Percentiles rank a stretch among this genome's conserved stretches.
phyloP scores from a whole-genome alignment of 2,329 filamentous ascomycete species.

The Penicillium sp. region DNA sequence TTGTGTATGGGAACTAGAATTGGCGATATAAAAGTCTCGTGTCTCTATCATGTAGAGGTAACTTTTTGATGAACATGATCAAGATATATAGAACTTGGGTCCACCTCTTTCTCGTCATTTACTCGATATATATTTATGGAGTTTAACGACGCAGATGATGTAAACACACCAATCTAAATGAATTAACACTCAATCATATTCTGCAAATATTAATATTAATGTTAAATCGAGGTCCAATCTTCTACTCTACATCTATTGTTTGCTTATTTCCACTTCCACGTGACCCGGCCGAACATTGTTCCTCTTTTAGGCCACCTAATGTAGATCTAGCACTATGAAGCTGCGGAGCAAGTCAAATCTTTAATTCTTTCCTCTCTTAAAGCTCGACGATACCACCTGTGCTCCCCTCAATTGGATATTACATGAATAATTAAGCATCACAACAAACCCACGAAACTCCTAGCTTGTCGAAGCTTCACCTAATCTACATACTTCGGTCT shows the following conservation, averaged over 20 bases:
- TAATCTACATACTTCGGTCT: background rate
- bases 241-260: background rate
- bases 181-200: rapidly evolving
- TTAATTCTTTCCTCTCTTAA: background rate
- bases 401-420: background rate
- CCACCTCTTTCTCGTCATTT: background rate
- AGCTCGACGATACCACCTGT: background rate
- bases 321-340: slow-evolving; percentile 2
- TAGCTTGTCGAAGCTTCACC: background rate
- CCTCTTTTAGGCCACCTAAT: slow-evolving; percentile 14
- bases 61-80: background rate
- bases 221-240: background rate
- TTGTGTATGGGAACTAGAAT: background rate
- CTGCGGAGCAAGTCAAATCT: slow-evolving; percentile 1
- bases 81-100: background rate
- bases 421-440: background rate
- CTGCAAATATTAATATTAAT: background rate
- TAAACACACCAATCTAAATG: background rate
- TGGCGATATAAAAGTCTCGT: background rate
- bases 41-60: background rate
- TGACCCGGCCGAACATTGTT: slow-evolving; percentile 24
- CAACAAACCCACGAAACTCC: background rate
- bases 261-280: slow-evolving; percentile 10
- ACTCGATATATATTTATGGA: background rate
- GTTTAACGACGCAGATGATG: background rate